phyloP scores from a whole-genome alignment of 2,329 filamentous ascomycete genomes.

The Beauveria rudraprayagi region DNA sequence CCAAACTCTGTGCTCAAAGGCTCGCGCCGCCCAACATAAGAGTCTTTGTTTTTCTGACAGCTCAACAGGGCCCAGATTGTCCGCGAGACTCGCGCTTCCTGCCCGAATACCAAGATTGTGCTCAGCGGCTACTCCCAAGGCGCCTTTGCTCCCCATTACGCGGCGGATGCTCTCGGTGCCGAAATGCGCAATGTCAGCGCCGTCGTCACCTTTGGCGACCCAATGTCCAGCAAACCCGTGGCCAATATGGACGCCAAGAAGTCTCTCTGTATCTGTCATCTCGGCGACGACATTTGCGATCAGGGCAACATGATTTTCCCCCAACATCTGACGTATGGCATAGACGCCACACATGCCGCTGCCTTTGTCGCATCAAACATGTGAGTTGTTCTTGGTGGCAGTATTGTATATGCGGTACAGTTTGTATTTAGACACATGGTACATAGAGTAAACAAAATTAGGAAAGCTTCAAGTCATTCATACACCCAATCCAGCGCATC shows the following conservation, averaged over 20 bases:
- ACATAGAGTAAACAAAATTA: neutral
- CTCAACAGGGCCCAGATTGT: conserved; percentile 25
- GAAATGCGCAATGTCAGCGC: conserved; percentile 20
- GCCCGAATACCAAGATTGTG: conserved; percentile 13
- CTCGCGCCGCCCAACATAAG: no score
- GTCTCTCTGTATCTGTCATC: conserved; percentile 20
- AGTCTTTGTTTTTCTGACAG: neutral
- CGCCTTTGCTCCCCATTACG: conserved; percentile 21
- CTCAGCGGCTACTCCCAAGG: conserved; percentile 23
- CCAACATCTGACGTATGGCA: conserved; percentile 21
- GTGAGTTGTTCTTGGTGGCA: neutral
- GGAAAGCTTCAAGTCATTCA: neutral
- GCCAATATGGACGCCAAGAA: conserved; percentile 16
- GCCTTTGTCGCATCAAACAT: conserved; percentile 15
- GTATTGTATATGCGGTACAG: neutral
- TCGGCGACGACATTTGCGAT: conserved; percentile 23
- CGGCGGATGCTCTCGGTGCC: conserved; percentile 17
- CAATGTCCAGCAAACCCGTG: conserved; percentile 16
- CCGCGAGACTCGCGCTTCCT: conserved; percentile 20
- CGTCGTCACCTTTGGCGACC: conserved; percentile 26
- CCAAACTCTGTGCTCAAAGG: neutral
- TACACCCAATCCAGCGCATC: no score
- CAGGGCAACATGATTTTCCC: conserved; percentile 20
- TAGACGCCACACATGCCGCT: conserved; percentile 18
- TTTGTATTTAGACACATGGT: neutral